Evolutionary conservation across 2,329 filamentous ascomycete species (phyloP).

Genomic region (Aspergillus hiratsukae): DNA sequence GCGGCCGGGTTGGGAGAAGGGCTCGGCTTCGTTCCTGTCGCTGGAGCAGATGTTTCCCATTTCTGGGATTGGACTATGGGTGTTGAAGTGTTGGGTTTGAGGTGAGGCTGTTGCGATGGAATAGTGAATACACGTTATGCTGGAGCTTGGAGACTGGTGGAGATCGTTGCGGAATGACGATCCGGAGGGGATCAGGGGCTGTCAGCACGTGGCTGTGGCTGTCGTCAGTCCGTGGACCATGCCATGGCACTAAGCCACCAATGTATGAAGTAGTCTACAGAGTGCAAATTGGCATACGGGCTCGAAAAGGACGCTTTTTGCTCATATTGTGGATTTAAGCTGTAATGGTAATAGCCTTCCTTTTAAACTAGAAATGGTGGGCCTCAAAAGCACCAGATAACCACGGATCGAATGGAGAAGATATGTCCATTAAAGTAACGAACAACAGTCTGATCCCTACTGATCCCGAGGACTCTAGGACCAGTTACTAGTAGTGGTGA

Average conservation of each 20-base stretch:
- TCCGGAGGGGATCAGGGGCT: slow-evolving; percentile 3
- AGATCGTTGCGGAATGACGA: slow-evolving; percentile 1
- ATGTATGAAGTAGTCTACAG: not conserved
- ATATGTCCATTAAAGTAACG: no score
- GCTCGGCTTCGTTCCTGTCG: slow-evolving; percentile 53
- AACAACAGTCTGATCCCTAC: no score
- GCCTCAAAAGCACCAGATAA: no score
- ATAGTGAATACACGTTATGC: no score
- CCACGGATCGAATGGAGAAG: no score
- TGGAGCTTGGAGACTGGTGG: not conserved
- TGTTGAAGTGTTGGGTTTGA: slow-evolving; percentile 1
- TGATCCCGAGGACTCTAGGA: no score
- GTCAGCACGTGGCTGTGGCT: slow-evolving; percentile 3
- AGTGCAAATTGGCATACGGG: not conserved
- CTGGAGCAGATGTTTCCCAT: slow-evolving; percentile 92
- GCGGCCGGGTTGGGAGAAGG: slow-evolving; percentile 69
- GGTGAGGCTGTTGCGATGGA: slow-evolving; percentile 2
- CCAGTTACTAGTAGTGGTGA: no score
- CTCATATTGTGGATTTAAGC: not conserved
- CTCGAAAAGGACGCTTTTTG: not conserved
- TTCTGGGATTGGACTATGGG: not conserved
- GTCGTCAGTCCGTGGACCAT: not conserved
- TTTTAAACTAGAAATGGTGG: not conserved
- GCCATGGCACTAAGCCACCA: not conserved
- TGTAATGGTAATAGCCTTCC: not conserved